phyloP scores from a whole-genome alignment of 2,329 filamentous ascomycete genomes.

The Curvularia verruculosa region DNA sequence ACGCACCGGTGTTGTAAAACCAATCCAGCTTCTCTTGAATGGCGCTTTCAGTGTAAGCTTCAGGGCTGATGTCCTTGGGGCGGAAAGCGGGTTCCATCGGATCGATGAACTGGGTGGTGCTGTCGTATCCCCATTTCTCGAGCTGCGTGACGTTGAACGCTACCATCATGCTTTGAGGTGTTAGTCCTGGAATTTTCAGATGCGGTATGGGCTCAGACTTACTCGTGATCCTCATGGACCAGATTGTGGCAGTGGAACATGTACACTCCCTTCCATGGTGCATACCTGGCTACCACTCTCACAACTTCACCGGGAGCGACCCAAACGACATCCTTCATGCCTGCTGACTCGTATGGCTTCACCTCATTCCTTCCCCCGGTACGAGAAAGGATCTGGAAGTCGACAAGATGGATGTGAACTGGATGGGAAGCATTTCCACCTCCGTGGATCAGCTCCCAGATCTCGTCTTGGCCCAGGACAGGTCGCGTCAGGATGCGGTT shows the following conservation, averaged over 20 bases:
- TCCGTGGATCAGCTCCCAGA: slow-evolving; percentile 53
- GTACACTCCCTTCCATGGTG: slow-evolving; percentile 56
- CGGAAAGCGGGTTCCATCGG: slow-evolving; percentile 39
- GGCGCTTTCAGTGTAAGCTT: slow-evolving; percentile 33
- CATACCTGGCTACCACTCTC: slow-evolving; percentile 38
- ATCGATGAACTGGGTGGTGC: slow-evolving; percentile 42
- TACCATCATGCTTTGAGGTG: slow-evolving; percentile 46
- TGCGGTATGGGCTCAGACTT: slow-evolving; percentile 6
- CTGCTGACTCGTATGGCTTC: slow-evolving; percentile 60
- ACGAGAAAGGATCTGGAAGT: slow-evolving; percentile 61
- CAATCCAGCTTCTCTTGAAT: slow-evolving; percentile 39
- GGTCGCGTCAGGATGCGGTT: slow-evolving; percentile 42
- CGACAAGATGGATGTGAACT: slow-evolving; percentile 64
- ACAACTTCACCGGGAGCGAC: slow-evolving; percentile 56
- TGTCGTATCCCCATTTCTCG: slow-evolving; percentile 40
- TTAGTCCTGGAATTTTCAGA: slow-evolving; percentile 5
- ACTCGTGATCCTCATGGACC: slow-evolving; percentile 54
- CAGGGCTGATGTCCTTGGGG: slow-evolving; percentile 30
- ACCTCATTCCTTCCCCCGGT: slow-evolving; percentile 53
- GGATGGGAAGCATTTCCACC: slow-evolving; percentile 61
- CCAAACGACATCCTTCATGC: slow-evolving; percentile 65
- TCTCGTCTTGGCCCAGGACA: slow-evolving; percentile 42
- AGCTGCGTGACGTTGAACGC: slow-evolving; percentile 53
- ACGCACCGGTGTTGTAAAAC: slow-evolving; percentile 42
- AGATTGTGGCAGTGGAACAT: slow-evolving; percentile 57